Base-by-base conservation (phyloP, 1,284 basidiomycete genomes). In the Mycena sp. region DNA sequence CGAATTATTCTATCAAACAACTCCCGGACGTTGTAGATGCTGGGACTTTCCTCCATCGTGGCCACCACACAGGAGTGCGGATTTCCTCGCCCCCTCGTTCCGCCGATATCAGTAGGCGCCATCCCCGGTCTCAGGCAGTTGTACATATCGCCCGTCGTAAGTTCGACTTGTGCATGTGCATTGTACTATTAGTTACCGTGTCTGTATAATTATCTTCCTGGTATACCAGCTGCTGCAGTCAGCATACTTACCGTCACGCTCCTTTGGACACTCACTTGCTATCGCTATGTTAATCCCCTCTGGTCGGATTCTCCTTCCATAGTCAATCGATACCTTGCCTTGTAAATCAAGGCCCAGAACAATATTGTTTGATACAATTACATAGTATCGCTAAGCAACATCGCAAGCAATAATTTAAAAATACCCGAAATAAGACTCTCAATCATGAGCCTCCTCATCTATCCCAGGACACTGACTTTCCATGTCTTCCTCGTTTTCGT, bases 401-500 rank as follows among this genome's bases (percentile, higher is more conserved):
- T 56, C 40, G 51, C 25, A 44, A 40, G 38, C 50, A 41, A 59
- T 28, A 37, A 45, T 40, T 11, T 43, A 29, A 51, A 30, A 50
- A 28, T 43, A 54, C 43, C 44, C n/a, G 40, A n/a, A 41, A 19
- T 12, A 28, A 19, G 43, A 28, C 28, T 19, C 25, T 60, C 78
- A 93, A 77, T 93, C 90, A 73, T 95, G 94, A 56, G 86, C 86
- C 32, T 93, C 91, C 74, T 95, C 94, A 38, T 86, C 84, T 37
- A 80, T 73, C 2, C 94, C 93, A 4, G 93, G 93, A 75, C 93
- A 95, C 58, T 88, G 81, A 41, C 72, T 74, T 57, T 78, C 78
- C 79, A 95, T 78, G 58, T 93, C 90, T 26, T 85, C 83, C 12
- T 76, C 73, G 66, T 83, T 80, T 19, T 85, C 81, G 73, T 94